Evolutionary conservation across 352 stramenopile species (phyloP).

Genomic region (Pythium coloratum): DNA sequence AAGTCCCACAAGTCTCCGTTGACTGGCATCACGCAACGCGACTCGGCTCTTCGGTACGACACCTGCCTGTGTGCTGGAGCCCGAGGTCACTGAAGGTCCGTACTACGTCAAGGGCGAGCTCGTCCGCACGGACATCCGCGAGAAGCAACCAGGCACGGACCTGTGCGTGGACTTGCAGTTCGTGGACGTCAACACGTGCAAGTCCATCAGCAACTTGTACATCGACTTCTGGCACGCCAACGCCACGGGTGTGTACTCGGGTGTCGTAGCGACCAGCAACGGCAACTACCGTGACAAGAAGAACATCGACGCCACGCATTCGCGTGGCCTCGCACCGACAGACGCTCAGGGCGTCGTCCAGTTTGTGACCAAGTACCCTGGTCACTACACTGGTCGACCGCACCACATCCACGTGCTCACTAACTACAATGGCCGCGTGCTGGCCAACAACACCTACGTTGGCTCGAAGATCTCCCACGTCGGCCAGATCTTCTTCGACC

Average conservation of each 20-base stretch:
- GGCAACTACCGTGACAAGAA: slow-evolving; percentile 4
- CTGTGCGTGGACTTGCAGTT: slow-evolving; percentile 21
- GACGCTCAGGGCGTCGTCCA: slow-evolving; percentile 19
- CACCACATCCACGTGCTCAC: slow-evolving; percentile 20
- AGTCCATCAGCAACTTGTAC: slow-evolving; percentile 15
- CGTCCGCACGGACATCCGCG: slow-evolving; percentile 23
- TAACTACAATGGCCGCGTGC: slow-evolving; percentile 14
- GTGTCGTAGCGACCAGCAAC: slow-evolving; percentile 15
- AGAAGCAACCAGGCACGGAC: slow-evolving; percentile 17
- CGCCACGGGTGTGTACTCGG: slow-evolving; percentile 24
- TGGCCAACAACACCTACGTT: slow-evolving; percentile 20
- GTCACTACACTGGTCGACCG: slow-evolving; percentile 19
- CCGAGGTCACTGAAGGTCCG: slow-evolving; percentile 15
- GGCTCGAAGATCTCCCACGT: slow-evolving; percentile 14
- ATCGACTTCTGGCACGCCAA: slow-evolving; percentile 30
- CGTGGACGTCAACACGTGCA: slow-evolving; percentile 25
- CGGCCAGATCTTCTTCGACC: slow-evolving; percentile 25
- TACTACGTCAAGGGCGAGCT: slow-evolving; percentile 25
- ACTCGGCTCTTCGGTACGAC: slow-evolving; percentile 15
- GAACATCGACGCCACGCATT: slow-evolving; percentile 19
- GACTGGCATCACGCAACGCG: slow-evolving; percentile 10
- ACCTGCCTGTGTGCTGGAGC: slow-evolving; percentile 17
- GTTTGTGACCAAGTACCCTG: slow-evolving; percentile 27
- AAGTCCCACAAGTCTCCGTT: slow-evolving; percentile 14
- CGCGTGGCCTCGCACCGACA: slow-evolving; percentile 13